Evolutionary conservation across 2,329 filamentous ascomycete genomes (phyloP).

Genomic region (Ophiostoma ulmi): DNA sequence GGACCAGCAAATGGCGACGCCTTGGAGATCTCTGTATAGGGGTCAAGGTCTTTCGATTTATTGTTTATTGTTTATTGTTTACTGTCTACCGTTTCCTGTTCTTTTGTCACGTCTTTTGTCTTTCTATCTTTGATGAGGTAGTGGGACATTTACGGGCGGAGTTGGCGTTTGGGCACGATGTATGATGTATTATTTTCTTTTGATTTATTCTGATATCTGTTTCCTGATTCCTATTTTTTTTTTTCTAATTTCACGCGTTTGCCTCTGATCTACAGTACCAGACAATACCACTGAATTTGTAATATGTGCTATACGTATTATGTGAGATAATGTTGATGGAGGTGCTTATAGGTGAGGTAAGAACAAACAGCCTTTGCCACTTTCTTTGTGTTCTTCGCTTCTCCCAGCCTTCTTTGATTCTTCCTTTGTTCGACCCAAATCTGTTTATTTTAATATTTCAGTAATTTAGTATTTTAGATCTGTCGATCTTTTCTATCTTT

Average conservation of each 20-base stretch:
- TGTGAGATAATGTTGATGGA: too few relatives aligned
- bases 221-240: neutral
- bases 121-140: too few relatives aligned
- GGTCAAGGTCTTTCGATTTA: too few relatives aligned
- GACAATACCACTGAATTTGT: neutral
- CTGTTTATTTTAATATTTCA: neutral
- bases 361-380: too few relatives aligned
- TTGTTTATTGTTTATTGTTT: neutral
- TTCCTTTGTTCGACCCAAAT: neutral
- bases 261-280: neutral
- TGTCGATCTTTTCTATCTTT: neutral
- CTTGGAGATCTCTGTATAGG: slow-evolving; percentile 25
- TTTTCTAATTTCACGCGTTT: neutral
- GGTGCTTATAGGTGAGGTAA: too few relatives aligned
- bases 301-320: too few relatives aligned
- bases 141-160: neutral
- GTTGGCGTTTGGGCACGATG: slow-evolving; percentile 7
- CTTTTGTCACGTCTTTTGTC: too few relatives aligned
- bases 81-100: too few relatives aligned
- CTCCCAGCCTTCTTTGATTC: neutral
- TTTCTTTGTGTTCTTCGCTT: neutral
- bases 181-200: neutral
- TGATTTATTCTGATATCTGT: neutral
- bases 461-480: neutral
- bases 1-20: slow-evolving; percentile 15